Percentiles rank a stretch among this genome's conserved stretches.
phyloP scores from a whole-genome alignment of 1,139 yeast species.

The Kodamaea derodonti region DNA sequence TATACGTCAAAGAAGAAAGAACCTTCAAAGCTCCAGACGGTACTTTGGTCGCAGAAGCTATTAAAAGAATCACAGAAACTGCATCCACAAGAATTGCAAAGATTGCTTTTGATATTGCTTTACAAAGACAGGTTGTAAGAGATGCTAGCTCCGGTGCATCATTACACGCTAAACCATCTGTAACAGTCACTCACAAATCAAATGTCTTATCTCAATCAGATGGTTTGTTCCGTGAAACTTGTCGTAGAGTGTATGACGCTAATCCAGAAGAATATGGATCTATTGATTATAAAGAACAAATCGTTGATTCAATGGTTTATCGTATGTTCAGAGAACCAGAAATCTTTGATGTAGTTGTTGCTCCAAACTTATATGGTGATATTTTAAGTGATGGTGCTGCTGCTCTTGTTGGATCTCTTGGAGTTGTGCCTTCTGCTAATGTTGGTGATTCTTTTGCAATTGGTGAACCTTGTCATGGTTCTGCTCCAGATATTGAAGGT shows the following conservation, averaged over 20 bases:
- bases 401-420: conserved; percentile 95
- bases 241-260: conserved; percentile 70
- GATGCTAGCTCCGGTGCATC: conserved; percentile 44
- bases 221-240: conserved; percentile 93
- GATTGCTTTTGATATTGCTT: conserved; percentile 88
- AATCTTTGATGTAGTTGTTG: conserved; percentile 94
- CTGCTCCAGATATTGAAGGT: conserved; percentile 98
- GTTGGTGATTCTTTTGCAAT: conserved; percentile 95
- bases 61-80: conserved; percentile 86
- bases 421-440: conserved; percentile 97
- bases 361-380: conserved; percentile 97
- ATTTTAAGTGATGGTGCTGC: conserved; percentile 98
- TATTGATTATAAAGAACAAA: conserved; percentile 82
- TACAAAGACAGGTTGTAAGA: conserved; percentile 82
- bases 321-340: conserved; percentile 98
- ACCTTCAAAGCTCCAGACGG: conserved; percentile 67
- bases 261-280: conserved; percentile 54
- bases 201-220: conserved; percentile 90
- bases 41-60: conserved; percentile 91
- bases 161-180: conserved; percentile 56
- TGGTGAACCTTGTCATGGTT: conserved; percentile 99
- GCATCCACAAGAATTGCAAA: conserved; percentile 86
- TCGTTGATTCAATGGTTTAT: conserved; percentile 98
- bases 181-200: conserved; percentile 95
- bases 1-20: conserved; percentile 90